Base-by-base conservation (phyloP, 495 filamentous ascomycete genomes). In the Xylaria scruposa region DNA sequence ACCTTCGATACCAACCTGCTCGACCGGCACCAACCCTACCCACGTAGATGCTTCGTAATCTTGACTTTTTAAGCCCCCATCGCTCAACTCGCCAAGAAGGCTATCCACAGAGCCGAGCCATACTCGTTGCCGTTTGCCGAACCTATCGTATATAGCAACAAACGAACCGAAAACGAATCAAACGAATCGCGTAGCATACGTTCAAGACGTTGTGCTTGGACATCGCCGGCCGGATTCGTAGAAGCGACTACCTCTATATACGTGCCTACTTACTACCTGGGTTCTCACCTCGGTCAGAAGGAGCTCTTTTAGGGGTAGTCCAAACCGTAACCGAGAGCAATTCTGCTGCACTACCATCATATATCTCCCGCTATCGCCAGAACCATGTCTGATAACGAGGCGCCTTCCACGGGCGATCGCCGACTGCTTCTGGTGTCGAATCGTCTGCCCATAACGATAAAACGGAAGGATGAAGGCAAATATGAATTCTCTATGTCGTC, bases 401-500 rank as follows among this genome's bases (percentile, higher is more conserved):
- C 72, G 44, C 62, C 73, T 13, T 40, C 73, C 38, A 78, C 76
- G 12, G 69, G 74, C 67, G 77, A 79, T 68, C 76, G 83, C 74
- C 82, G 86, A 58, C 85, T 98, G 53, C 91, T 97, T 47, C 90
- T 98, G 56, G 89, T 97, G 74, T 97, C 95, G 15, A 98, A 98
- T 72, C 92, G 96, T 56, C 88, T 98, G 13, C 95, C 95, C 6
- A 97, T 98, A 80, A 97, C 94, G 61, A 94, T 98, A 81, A 97
- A 97, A 83, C 90, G 93, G 71, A 90, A 90, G 44, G 93, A 97
- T 46, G 93, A 95, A 84, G 84, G 84, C 54, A 81, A 81, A 63
- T 98, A 97, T 82, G 88, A 90, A 72, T 97, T 97, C 81, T 92
- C 90, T 79, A 97, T 97, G 92, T 97, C 95, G 17, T 97, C 95